Evolutionary conservation across 305 asterid genomes (phyloP).

Genomic region (Solanum hybrid): DNA sequence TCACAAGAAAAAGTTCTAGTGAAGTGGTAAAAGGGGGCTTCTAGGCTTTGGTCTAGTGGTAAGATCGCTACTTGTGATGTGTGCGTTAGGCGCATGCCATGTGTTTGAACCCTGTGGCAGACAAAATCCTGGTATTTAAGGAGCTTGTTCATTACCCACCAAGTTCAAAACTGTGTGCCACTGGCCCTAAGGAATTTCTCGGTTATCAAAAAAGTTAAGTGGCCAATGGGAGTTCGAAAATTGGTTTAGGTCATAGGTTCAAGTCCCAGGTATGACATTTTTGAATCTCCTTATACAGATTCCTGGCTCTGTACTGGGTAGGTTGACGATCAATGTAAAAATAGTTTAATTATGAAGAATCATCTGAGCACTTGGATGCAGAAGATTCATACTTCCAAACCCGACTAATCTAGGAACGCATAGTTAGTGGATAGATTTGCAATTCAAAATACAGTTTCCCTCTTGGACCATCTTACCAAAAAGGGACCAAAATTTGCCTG

Average conservation of each 20-base stretch:
- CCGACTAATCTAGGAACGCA: neutral
- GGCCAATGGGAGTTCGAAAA: neutral
- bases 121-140: neutral
- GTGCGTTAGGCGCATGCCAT: neutral
- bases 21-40: neutral
- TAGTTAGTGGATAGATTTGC: neutral
- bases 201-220: neutral
- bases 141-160: neutral
- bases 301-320: neutral
- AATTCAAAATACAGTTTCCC: neutral
- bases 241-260: neutral
- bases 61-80: neutral
- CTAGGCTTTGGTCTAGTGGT: neutral
- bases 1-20: neutral
- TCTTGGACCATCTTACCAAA: neutral
- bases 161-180: neutral
- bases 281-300: neutral
- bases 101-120: neutral
- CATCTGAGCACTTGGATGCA: neutral
- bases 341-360: neutral
- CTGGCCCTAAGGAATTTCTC: neutral
- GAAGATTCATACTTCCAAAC: neutral
- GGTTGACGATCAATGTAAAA: neutral
- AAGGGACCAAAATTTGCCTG: neutral
- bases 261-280: neutral